A percentile compares a stretch with the other conserved stretches of the same genome.
These are phyloP conservation scores for Tolypocladium endophyticum DNA, from an alignment of 2,329 filamentous ascomycete species.

Conservation along the genomic window DNA sequence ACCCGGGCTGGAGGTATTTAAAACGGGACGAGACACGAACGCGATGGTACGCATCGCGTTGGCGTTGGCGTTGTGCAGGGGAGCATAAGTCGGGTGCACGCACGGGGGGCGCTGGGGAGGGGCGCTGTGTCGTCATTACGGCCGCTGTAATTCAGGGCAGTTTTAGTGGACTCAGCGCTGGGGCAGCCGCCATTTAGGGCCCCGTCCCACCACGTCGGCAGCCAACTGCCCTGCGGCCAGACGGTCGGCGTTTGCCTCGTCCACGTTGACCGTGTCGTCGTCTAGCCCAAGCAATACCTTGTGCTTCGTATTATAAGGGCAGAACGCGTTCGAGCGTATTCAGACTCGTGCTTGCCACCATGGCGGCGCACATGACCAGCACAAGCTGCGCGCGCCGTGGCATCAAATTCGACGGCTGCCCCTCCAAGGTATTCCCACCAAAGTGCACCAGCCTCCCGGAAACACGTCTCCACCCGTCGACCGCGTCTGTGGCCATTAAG, in stretches of 20 bases:
- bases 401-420: background rate
- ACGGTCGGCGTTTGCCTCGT: background rate
- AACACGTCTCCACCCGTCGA: constrained; percentile 1
- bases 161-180: background rate
- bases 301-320: background rate
- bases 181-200: no score
- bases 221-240: no score
- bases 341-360: background rate
- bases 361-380: background rate
- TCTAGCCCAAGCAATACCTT: background rate
- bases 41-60: constrained; percentile 11
- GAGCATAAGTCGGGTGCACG: background rate
- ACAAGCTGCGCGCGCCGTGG: background rate
- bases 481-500: background rate
- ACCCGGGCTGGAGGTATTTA: constrained; percentile 9
- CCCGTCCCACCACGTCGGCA: no score
- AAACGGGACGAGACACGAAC: constrained; percentile 9
- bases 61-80: constrained; percentile 8
- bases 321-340: background rate
- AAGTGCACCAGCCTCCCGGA: background rate
- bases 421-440: background rate
- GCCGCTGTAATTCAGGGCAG: background rate
- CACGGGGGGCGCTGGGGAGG: background rate
- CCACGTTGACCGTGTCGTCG: background rate
- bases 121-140: constrained; percentile 2